Conservation (phyloP, 148 eudicot genomes). For the Rhododendron kiyosumense region DNA sequence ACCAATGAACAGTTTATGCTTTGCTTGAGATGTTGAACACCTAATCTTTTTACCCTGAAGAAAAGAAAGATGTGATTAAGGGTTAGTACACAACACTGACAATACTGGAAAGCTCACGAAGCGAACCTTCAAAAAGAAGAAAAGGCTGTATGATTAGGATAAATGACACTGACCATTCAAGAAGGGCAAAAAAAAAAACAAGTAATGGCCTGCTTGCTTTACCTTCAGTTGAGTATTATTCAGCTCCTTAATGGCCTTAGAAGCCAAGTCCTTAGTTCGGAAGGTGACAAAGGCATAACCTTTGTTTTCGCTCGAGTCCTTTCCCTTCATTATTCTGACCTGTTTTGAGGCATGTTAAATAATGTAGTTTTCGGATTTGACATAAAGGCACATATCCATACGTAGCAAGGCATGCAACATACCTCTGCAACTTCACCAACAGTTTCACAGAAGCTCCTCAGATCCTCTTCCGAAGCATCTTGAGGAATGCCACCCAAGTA, state of each 20-base stretch:
- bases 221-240: constrained; percentile 72
- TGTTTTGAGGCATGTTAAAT: constrained; percentile 25
- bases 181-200: neutral
- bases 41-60: constrained; percentile 74
- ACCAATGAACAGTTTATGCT: constrained; percentile 82
- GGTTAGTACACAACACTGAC: neutral
- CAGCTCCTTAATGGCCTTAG: constrained; percentile 83
- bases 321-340: constrained; percentile 87
- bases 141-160: neutral
- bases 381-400: neutral
- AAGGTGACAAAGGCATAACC: constrained; percentile 96
- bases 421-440: constrained; percentile 88
- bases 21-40: constrained; percentile 92
- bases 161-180: neutral
- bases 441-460: constrained; percentile 74
- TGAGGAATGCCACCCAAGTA: constrained; percentile 81
- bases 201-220: neutral
- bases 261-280: constrained; percentile 74
- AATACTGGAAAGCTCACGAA: neutral
- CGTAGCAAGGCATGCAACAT: constrained; percentile 6
- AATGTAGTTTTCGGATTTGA: neutral
- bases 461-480: constrained; percentile 72
- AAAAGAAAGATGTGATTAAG: neutral
- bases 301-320: constrained; percentile 68
- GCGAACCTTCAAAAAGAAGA: neutral